phyloP scores from a whole-genome alignment of 176 grass and related monocot species.

The Echinochloa phyllopogon region DNA sequence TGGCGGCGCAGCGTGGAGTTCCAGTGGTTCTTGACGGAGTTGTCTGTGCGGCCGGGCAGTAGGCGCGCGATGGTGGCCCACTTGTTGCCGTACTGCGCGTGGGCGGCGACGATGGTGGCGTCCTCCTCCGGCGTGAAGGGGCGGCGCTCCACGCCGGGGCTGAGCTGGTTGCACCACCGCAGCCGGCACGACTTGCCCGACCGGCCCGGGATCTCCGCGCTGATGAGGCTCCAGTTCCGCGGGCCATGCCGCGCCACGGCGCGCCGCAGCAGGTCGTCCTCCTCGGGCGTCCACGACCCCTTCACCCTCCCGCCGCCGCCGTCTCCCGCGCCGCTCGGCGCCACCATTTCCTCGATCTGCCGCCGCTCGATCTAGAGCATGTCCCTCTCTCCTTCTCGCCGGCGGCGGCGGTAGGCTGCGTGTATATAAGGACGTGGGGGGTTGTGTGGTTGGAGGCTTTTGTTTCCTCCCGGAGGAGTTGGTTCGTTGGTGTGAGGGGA shows the following conservation, averaged over 20 bases:
- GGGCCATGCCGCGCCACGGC: slow-evolving; percentile 72
- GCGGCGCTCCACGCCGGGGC: slow-evolving; percentile 79
- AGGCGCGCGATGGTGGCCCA: slow-evolving; percentile 92
- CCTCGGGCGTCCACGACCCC: slow-evolving; percentile 89
- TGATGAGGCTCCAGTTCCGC: slow-evolving; percentile 79
- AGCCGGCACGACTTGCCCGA: slow-evolving; percentile 94
- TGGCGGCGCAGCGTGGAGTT: slow-evolving; percentile 77
- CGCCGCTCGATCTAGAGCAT: neutral
- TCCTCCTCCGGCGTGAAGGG: slow-evolving; percentile 84
- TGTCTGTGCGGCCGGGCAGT: slow-evolving; percentile 85
- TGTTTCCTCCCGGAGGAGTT: neutral
- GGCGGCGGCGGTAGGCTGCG: neutral
- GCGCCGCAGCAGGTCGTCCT: slow-evolving; percentile 63
- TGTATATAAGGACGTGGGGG: slow-evolving; percentile 10
- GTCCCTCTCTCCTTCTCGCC: neutral
- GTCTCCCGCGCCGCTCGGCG: neutral
- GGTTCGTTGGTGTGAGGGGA: neutral
- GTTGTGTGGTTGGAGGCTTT: neutral
- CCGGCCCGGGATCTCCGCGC: slow-evolving; percentile 64
- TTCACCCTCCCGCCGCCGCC: slow-evolving; percentile 41
- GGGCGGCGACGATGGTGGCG: slow-evolving; percentile 59
- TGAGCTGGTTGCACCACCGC: slow-evolving; percentile 95
- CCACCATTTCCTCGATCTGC: neutral
- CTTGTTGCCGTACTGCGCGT: slow-evolving; percentile 73
- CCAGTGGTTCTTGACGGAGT: slow-evolving; percentile 99